Conservation (phyloP, 495 filamentous ascomycete species). For the Astrocystis sublimbata region DNA sequence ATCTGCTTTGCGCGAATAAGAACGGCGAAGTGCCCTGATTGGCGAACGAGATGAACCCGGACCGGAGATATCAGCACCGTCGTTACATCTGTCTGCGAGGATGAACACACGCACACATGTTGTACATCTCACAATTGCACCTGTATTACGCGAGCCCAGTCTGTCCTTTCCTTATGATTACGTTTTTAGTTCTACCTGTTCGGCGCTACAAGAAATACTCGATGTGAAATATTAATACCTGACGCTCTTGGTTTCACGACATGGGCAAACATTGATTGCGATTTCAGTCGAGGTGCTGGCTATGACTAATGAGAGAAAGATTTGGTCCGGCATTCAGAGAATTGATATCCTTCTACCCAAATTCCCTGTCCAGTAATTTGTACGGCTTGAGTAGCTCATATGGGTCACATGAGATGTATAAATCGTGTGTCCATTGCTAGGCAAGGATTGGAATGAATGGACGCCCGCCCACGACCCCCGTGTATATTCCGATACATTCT, state of each 20-base stretch:
- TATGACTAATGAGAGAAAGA: neutral
- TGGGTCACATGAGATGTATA: too few species aligned
- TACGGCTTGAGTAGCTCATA: too few species aligned
- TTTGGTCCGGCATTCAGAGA: neutral
- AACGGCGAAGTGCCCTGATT: slow-evolving; percentile 4
- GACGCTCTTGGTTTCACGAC: neutral
- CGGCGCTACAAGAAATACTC: neutral
- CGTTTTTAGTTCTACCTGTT: neutral
- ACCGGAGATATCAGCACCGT: neutral
- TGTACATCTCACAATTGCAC: neutral
- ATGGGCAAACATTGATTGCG: neutral
- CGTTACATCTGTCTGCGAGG: neutral
- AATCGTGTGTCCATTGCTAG: too few species aligned
- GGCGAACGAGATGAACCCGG: slow-evolving; percentile 8
- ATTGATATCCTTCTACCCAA: neutral
- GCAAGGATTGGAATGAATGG: too few species aligned
- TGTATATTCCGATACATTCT: too few species aligned
- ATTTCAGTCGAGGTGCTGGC: neutral
- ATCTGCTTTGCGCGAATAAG: neutral
- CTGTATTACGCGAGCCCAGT: neutral
- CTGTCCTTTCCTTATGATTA: neutral
- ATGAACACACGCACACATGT: neutral
- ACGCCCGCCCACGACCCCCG: too few species aligned
- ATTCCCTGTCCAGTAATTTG: too few species aligned
- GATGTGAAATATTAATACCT: neutral